These are phyloP conservation scores for Cladophialophora bantiana DNA, from an alignment of 2,329 filamentous ascomycete genomes.

Conservation along the genomic window DNA sequence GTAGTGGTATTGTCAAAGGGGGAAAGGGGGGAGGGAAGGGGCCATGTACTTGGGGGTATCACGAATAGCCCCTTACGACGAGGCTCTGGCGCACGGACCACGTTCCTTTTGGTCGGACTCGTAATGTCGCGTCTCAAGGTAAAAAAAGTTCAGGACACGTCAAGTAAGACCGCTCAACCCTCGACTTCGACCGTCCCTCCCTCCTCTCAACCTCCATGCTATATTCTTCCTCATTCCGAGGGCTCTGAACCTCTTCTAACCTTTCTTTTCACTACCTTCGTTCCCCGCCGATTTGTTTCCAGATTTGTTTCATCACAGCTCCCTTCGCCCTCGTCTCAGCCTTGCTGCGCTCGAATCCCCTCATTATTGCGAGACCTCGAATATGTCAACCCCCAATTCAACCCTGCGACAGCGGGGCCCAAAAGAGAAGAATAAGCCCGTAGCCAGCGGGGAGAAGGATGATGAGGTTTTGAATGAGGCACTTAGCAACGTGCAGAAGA, in stretches of 20 bases:
- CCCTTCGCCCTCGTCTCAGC: background rate
- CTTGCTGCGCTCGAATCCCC: conserved; percentile 13
- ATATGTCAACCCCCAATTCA: conserved; percentile 38
- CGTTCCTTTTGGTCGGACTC: background rate
- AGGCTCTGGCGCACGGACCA: conserved; percentile 13
- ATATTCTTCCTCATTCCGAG: background rate
- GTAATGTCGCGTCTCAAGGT: conserved; percentile 20
- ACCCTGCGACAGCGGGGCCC: conserved; percentile 39
- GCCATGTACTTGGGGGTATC: background rate
- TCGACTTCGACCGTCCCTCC: background rate
- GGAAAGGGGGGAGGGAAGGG: background rate
- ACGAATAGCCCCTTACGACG: conserved; percentile 2
- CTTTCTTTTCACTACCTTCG: conserved; percentile 9
- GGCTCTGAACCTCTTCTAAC: conserved; percentile 10
- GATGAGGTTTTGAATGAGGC: conserved; percentile 25
- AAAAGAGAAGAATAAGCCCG: conserved; percentile 38
- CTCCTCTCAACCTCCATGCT: conserved; percentile 9
- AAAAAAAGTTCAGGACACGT: conserved; percentile 33
- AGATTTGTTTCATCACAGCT: background rate
- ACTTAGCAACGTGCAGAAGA: conserved; percentile 39
- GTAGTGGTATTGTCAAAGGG: background rate
- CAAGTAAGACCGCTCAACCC: background rate
- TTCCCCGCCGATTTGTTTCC: background rate
- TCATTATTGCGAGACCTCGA: conserved; percentile 5
- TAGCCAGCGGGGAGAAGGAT: conserved; percentile 37